Conservation (phyloP, 2,329 filamentous ascomycete species). For the Apiospora phragmitis region DNA sequence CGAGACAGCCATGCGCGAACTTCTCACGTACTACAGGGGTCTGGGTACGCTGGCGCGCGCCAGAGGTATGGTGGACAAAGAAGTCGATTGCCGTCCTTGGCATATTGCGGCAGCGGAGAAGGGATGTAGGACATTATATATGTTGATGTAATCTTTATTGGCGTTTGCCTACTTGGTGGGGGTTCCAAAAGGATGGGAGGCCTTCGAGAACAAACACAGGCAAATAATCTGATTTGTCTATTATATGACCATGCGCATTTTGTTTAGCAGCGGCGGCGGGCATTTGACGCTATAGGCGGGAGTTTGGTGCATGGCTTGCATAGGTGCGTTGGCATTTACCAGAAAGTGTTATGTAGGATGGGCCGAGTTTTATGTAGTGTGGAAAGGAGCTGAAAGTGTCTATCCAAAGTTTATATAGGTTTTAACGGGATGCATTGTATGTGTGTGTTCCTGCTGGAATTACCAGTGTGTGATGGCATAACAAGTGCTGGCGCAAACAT, state of each 20-base stretch:
- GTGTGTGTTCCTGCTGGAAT: background rate
- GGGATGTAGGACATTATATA: constrained; percentile 35
- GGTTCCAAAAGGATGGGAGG: background rate
- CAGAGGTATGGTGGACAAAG: constrained; percentile 60
- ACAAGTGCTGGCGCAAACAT: background rate
- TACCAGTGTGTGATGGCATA: background rate
- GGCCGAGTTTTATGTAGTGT: background rate
- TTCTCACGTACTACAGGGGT: constrained; percentile 67
- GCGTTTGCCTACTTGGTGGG: background rate
- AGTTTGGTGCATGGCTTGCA: constrained; percentile 1
- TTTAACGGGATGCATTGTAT: background rate
- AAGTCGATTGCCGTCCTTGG: constrained; percentile 70
- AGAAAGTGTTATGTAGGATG: background rate
- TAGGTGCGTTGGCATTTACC: background rate
- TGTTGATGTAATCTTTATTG: background rate
- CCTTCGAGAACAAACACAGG: background rate
- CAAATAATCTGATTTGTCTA: background rate
- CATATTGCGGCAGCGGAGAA: constrained; percentile 73
- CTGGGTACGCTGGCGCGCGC: constrained; percentile 69
- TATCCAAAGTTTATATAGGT: background rate
- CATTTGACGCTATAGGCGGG: background rate
- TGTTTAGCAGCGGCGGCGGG: background rate
- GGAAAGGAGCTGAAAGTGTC: background rate
- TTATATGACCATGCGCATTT: background rate
- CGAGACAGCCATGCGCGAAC: constrained; percentile 69